phyloP scores from a whole-genome alignment of 495 filamentous ascomycete species.

The Staphylotrichum tortipilum region DNA sequence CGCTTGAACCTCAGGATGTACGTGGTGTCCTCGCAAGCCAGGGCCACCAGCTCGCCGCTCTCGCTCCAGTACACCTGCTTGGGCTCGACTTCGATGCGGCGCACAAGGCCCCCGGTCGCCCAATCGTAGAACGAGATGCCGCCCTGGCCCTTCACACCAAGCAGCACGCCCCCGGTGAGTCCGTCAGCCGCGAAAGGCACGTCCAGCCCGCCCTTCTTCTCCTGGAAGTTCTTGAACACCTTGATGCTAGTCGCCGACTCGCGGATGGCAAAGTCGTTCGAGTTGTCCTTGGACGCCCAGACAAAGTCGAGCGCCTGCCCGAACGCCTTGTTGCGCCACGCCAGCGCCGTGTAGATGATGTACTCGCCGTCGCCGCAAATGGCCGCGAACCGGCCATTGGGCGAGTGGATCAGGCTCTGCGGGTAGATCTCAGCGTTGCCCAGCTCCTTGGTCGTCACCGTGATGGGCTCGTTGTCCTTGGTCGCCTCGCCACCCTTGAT shows the following conservation, averaged over 20 bases:
- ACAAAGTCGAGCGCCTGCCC: conserved; percentile 91
- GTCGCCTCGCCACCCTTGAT: conserved; percentile 84
- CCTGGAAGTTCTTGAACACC: conserved; percentile 95
- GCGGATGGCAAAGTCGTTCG: conserved; percentile 95
- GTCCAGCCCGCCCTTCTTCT: conserved; percentile 79
- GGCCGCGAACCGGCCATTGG: conserved; percentile 94
- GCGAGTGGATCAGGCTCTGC: conserved; percentile 86
- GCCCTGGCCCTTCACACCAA: conserved; percentile 90
- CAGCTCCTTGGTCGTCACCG: conserved; percentile 83
- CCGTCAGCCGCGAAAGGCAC: conserved; percentile 95
- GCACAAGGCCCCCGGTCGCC: conserved; percentile 78
- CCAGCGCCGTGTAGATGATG: conserved; percentile 95
- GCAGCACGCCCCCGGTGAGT: conserved; percentile 77
- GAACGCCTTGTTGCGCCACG: conserved; percentile 96
- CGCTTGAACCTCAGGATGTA: conserved; percentile 87
- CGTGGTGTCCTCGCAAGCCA: conserved; percentile 92
- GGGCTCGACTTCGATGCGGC: conserved; percentile 93
- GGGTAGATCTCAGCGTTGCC: conserved; percentile 96
- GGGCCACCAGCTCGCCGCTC: conserved; percentile 80
- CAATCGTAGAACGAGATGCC: conserved; percentile 96
- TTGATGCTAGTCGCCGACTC: conserved; percentile 90
- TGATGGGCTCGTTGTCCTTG: conserved; percentile 83
- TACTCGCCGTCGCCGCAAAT: conserved; percentile 97
- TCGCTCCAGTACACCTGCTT: conserved; percentile 95
- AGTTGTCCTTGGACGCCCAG: conserved; percentile 96